A percentile compares a stretch with the other conserved stretches of the same genome.
Evolutionary conservation across 2,329 filamentous ascomycete species (phyloP).

Genomic region (Periconia sp.): DNA sequence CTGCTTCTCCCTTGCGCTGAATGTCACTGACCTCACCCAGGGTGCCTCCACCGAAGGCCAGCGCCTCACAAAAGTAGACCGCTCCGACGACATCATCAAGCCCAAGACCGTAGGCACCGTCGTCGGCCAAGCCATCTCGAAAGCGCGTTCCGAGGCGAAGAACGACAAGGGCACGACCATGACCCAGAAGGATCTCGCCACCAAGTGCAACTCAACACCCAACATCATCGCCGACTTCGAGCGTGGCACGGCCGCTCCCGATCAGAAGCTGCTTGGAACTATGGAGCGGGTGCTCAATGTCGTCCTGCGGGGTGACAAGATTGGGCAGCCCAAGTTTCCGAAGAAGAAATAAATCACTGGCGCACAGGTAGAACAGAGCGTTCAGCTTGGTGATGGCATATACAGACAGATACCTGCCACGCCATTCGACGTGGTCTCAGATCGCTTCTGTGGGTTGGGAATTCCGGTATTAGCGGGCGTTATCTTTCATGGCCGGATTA

Average conservation of each 20-base stretch:
- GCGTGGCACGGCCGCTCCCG: constrained; percentile 73
- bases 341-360: constrained; percentile 60
- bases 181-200: constrained; percentile 87
- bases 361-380: neutral
- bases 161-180: constrained; percentile 72
- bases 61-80: constrained; percentile 96
- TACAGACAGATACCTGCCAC: neutral
- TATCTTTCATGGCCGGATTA: neutral
- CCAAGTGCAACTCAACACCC: constrained; percentile 84
- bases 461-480: neutral
- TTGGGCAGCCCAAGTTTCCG: constrained; percentile 79
- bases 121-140: constrained; percentile 81
- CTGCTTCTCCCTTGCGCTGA: no score
- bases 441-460: neutral
- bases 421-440: no score
- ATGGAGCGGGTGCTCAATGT: constrained; percentile 88
- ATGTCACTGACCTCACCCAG: constrained; percentile 16
- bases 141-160: constrained; percentile 76
- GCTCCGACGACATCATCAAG: constrained; percentile 95
- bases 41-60: constrained; percentile 72
- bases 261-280: constrained; percentile 76
- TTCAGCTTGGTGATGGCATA: neutral
- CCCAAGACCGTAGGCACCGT: constrained; percentile 79
- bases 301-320: constrained; percentile 81
- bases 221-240: constrained; percentile 83